Percentiles rank a stretch among this genome's conserved stretches.
phyloP scores from a whole-genome alignment of 163 green algal species.

The Volvox carteri region DNA sequence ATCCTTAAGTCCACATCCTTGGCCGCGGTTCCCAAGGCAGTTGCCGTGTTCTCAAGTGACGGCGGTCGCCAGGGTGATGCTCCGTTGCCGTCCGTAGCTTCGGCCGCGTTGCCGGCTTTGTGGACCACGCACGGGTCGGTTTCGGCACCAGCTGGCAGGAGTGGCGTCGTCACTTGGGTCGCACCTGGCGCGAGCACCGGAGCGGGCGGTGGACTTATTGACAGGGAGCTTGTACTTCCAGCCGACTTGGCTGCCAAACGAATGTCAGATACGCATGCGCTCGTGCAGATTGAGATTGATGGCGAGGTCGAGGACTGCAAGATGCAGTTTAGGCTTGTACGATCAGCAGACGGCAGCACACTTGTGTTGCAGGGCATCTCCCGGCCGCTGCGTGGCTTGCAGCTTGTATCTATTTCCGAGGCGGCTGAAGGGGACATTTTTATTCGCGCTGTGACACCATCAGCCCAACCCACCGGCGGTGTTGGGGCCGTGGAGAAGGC shows the following conservation, averaged over 20 bases:
- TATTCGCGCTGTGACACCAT: conserved; percentile 23
- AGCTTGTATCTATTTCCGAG: conserved; percentile 20
- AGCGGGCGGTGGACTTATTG: conserved; percentile 3
- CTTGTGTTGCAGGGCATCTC: conserved; percentile 28
- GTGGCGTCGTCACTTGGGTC: neutral
- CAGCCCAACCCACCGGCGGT: neutral
- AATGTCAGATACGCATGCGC: neutral
- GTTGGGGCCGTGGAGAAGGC: neutral
- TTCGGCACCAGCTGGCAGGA: neutral
- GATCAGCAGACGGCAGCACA: neutral
- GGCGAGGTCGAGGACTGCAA: conserved; percentile 44
- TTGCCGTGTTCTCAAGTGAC: neutral
- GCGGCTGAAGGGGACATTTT: conserved; percentile 19
- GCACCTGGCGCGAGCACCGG: too few species aligned
- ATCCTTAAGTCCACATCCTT: neutral
- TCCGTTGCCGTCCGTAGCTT: neutral
- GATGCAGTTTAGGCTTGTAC: conserved; percentile 30
- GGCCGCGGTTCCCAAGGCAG: neutral
- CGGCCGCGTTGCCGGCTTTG: neutral
- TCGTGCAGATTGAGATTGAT: conserved; percentile 42
- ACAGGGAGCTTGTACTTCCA: conserved; percentile 32
- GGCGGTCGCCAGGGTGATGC: neutral
- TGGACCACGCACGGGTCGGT: neutral
- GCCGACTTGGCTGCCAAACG: neutral
- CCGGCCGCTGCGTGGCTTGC: conserved; percentile 35